Evolutionary conservation across 345 rosid genomes (phyloP), one percentile per base, ranked within the genome.

Genomic region (Melaleuca quinquenervia): DNA sequence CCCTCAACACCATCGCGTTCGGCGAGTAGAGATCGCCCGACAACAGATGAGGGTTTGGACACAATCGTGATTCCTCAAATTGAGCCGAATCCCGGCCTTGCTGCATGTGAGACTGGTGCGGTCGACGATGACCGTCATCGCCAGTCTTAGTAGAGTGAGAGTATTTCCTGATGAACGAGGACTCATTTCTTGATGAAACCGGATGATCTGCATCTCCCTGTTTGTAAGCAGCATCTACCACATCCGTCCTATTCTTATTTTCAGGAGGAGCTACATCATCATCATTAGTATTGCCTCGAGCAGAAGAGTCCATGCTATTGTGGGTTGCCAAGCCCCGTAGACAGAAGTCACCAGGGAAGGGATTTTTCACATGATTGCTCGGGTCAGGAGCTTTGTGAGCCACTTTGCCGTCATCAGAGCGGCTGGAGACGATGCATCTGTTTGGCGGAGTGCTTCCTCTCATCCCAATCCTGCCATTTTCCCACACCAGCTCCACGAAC

Each of bases 401-500:
- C 80, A 36, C 48, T 70, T 18, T 41, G 48, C 48, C 48, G 24
- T 20, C 7, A 24, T 20, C 26, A 41, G 48, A 70, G 48, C 48
- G 26, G 80, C 80, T 21, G 80, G 80, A 70, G 80, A 44, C 13
- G 26, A 70, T 60, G 50, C 75, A 52, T 50, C 56, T 85, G 76
- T 51, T 83, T 49, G 49, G 85, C 49, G 84, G 56, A n/a, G 49
- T 51, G 64, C 32, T 58, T 21, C 89, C 88, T 53, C 88, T 89
- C 64, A 36, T 26, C 2, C 41, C 56, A 85, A 90, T 53, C 84
- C 83, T 86, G 52, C 92, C 93, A 55, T 89, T 87, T 87, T 87
- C 91, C 91, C 91, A 88, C 36, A 85, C 83, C 51, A 88, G 88
- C 82, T 91, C 96, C 85, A 74, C 84, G 62, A 86, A 32, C 55